These are phyloP conservation scores for Phytophthora sojae DNA, from an alignment of 352 stramenopile species.

Conservation along the genomic window DNA sequence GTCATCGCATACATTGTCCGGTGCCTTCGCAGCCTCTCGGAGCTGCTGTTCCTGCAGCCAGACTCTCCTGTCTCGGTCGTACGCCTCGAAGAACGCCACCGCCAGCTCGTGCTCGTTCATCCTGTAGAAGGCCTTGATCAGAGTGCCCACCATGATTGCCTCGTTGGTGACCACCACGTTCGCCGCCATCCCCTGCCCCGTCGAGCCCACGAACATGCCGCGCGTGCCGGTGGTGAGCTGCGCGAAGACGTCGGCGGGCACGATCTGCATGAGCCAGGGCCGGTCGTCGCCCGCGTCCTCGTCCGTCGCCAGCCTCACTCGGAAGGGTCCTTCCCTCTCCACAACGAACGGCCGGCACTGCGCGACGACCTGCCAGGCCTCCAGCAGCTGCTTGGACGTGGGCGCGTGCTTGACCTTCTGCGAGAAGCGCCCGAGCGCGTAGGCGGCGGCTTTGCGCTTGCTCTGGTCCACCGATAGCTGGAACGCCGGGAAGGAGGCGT, in stretches of 20 bases:
- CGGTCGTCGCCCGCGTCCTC: constrained; percentile 1
- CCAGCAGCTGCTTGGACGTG: constrained; percentile 27
- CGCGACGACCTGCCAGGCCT: constrained; percentile 38
- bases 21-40: constrained; percentile 23
- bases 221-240: constrained; percentile 28
- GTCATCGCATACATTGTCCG: not conserved
- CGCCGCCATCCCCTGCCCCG: not conserved
- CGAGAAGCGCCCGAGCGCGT: constrained; percentile 36
- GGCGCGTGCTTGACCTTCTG: constrained; percentile 24
- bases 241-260: constrained; percentile 44
- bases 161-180: constrained; percentile 48
- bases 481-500: constrained; percentile 10
- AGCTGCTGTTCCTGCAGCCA: constrained; percentile 43
- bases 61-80: constrained; percentile 39
- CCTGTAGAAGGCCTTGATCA: constrained; percentile 36
- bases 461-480: constrained; percentile 7
- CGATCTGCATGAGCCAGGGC: constrained; percentile 42
- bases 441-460: constrained; percentile 10
- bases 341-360: constrained; percentile 43
- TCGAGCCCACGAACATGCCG: constrained; percentile 38
- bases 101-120: constrained; percentile 35
- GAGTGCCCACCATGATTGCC: constrained; percentile 27
- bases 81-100: constrained; percentile 46
- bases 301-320: constrained; percentile 13
- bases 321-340: constrained; percentile 8